phyloP scores from a whole-genome alignment of 2,329 filamentous ascomycete genomes.

The Claviceps purpurea region DNA sequence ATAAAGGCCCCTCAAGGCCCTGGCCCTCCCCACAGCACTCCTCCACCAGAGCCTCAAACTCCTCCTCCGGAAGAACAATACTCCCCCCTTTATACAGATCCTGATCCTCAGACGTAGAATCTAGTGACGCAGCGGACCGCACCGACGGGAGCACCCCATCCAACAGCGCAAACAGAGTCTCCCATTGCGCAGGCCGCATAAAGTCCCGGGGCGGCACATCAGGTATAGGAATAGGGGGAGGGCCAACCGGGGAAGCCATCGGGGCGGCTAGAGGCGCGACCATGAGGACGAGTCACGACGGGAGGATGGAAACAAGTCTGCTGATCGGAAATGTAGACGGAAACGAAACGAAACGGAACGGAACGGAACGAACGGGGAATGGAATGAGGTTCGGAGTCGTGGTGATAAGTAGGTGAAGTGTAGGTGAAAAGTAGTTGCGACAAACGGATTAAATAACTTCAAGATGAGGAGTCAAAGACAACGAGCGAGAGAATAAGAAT shows the following conservation, averaged over 20 bases:
- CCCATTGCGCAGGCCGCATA: constrained; percentile 38
- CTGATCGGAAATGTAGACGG: too few species aligned
- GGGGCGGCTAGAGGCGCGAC: too few species aligned
- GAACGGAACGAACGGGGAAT: too few species aligned
- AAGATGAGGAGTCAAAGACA: too few species aligned
- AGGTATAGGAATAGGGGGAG: constrained; percentile 12
- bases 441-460: too few species aligned
- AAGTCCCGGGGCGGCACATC: constrained; percentile 19
- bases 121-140: constrained; percentile 18
- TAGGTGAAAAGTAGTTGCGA: too few species aligned
- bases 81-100: constrained; percentile 18
- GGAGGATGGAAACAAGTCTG: too few species aligned
- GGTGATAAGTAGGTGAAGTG: too few species aligned
- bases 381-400: too few species aligned
- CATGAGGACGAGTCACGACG: too few species aligned
- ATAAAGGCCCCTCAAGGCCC: constrained; percentile 24
- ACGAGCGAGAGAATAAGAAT: too few species aligned
- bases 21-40: constrained; percentile 14
- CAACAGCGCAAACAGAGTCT: constrained; percentile 37
- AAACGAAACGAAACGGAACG: too few species aligned
- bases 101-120: constrained; percentile 14
- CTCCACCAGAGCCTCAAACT: constrained; percentile 34
- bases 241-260: background rate
- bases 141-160: constrained; percentile 50
- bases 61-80: constrained; percentile 29